phyloP scores from a whole-genome alignment of 106 monocot genomes.

The Vanilla planifolia region DNA sequence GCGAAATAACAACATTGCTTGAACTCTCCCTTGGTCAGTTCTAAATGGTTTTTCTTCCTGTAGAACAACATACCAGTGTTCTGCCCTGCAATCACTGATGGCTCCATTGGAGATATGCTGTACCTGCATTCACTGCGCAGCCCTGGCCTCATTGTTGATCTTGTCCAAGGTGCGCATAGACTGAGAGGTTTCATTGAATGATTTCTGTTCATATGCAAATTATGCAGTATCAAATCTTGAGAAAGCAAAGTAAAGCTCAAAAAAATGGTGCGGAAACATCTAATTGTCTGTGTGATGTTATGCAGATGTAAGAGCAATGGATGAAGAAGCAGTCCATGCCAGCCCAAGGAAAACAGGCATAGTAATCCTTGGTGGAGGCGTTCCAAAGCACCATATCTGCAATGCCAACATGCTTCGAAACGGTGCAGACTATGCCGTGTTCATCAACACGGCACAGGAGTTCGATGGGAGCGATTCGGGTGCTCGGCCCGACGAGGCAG shows the following conservation, averaged over 20 bases:
- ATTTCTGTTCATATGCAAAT: no score
- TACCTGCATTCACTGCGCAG: constrained; percentile 60
- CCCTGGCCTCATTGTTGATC: constrained; percentile 75
- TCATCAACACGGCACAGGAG: constrained; percentile 79
- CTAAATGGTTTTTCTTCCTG: no score
- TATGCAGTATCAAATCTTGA: no score
- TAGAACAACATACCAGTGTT: constrained; percentile 64
- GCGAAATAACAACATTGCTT: no score
- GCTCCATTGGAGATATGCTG: constrained; percentile 81
- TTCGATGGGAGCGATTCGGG: constrained; percentile 94
- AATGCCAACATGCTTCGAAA: constrained; percentile 75
- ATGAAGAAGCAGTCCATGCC: constrained; percentile 65
- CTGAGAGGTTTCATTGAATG: no score
- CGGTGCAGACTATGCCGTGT: constrained; percentile 83
- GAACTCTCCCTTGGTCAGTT: no score
- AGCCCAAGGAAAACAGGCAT: constrained; percentile 72
- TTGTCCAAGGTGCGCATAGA: constrained; percentile 88
- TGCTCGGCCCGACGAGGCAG: constrained; percentile 82
- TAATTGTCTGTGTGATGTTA: no score
- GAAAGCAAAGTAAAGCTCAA: no score
- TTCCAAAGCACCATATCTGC: constrained; percentile 82
- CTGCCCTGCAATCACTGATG: constrained; percentile 73
- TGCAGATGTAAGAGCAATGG: constrained; percentile 65
- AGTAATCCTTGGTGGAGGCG: constrained; percentile 79
- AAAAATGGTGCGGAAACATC: no score